These are phyloP conservation scores for Wolfiporia cocos DNA, from an alignment of 1,284 basidiomycete species.

Conservation along the genomic window DNA sequence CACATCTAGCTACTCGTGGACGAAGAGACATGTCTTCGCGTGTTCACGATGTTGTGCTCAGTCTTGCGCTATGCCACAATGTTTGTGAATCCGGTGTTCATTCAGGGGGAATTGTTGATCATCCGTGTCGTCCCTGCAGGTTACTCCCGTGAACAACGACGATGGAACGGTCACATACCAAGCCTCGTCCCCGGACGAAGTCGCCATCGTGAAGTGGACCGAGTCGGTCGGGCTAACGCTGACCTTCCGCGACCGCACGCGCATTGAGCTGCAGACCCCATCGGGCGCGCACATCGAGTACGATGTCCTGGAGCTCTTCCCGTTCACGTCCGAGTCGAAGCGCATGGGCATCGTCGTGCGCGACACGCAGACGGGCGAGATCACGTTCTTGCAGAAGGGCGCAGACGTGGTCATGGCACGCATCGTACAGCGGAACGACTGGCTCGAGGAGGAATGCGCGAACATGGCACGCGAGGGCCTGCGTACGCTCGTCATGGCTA, in stretches of 20 bases:
- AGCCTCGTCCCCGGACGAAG: conserved; percentile 98
- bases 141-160: conserved; percentile 92
- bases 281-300: conserved; percentile 60
- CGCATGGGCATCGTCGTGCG: conserved; percentile 98
- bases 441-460: conserved; percentile 97
- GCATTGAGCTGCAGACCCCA: conserved; percentile 75
- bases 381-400: conserved; percentile 93
- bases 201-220: conserved; percentile 98
- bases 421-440: conserved; percentile 96
- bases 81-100: conserved; percentile 54
- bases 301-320: conserved; percentile 93
- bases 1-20: conserved; percentile 76
- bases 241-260: conserved; percentile 81
- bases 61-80: conserved; percentile 95
- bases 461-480: conserved; percentile 99
- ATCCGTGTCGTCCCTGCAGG: conserved; percentile 38
- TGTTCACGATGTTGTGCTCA: conserved; percentile 91
- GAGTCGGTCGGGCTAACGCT: conserved; percentile 91
- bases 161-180: conserved; percentile 95
- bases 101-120: not conserved
- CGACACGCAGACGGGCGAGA: conserved; percentile 69
- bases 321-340: conserved; percentile 97
- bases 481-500: conserved; percentile 88
- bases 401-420: conserved; percentile 96
- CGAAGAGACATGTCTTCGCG: conserved; percentile 93